Conservation (phyloP, 208 protist species). For the Wallacemonas sp. region DNA sequence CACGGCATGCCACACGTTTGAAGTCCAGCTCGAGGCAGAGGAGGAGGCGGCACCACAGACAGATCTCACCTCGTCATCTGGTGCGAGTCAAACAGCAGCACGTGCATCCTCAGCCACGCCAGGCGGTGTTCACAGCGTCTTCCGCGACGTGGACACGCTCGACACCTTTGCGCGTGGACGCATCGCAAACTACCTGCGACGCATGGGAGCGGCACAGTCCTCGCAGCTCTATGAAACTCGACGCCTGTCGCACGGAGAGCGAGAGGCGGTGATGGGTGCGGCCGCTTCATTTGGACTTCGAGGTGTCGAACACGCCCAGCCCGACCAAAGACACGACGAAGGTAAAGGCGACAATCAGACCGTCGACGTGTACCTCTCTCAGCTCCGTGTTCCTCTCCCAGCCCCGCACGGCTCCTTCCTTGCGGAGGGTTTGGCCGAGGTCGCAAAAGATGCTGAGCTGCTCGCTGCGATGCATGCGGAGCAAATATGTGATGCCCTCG, state of each 20-base stretch:
- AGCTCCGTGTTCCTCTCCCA: conserved; percentile 50
- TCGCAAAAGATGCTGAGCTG: conserved; percentile 67
- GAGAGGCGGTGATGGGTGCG: no score
- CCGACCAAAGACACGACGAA: no score
- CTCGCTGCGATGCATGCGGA: conserved; percentile 88
- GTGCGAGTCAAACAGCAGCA: no score
- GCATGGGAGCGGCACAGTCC: conserved; percentile 44
- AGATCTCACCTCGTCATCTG: no score
- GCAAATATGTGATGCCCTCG: conserved; percentile 66
- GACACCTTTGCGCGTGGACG: conserved; percentile 74
- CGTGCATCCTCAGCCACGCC: no score
- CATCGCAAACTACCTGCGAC: conserved; percentile 71
- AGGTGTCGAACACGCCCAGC: no score
- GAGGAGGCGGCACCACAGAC: no score
- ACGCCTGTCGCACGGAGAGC: background rate
- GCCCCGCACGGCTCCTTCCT: conserved; percentile 60
- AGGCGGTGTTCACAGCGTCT: no score
- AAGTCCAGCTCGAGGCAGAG: no score
- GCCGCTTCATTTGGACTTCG: no score
- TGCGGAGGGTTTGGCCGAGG: conserved; percentile 65
- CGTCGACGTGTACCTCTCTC: conserved; percentile 37
- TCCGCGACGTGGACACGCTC: conserved; percentile 46
- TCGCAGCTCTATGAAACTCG: conserved; percentile 45
- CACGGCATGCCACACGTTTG: no score
- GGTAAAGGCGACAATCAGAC: conserved; percentile 11